Conservation (phyloP, 2,329 filamentous ascomycete species). For the Remersonia thermophila region DNA sequence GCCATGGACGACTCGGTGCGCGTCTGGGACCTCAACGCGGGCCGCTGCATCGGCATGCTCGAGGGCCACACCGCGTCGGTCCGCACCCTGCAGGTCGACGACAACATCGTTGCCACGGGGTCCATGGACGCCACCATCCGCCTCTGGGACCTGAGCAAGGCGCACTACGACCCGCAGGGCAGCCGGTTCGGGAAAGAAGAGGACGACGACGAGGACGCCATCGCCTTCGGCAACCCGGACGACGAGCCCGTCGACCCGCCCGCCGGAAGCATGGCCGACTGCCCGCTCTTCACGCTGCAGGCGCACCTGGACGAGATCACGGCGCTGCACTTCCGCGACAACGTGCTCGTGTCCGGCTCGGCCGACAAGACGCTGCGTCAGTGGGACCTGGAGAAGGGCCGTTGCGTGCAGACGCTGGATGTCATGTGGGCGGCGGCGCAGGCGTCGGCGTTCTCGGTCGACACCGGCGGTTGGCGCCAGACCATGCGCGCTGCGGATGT, state of each 20-base stretch:
- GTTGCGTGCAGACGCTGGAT: conserved; percentile 92
- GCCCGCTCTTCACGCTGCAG: conserved; percentile 74
- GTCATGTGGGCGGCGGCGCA: conserved; percentile 97
- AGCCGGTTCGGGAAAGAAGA: conserved; percentile 46
- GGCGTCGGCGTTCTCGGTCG: conserved; percentile 56
- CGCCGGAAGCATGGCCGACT: conserved; percentile 75
- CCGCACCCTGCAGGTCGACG: conserved; percentile 80
- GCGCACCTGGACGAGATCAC: conserved; percentile 92
- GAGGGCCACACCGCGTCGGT: conserved; percentile 95
- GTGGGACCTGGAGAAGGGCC: conserved; percentile 95
- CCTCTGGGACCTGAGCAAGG: conserved; percentile 86
- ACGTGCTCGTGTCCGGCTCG: conserved; percentile 87
- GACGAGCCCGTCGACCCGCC: conserved; percentile 57
- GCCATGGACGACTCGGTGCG: conserved; percentile 86
- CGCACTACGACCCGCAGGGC: conserved; percentile 65
- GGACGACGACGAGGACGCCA: conserved; percentile 51
- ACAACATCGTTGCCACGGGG: conserved; percentile 89
- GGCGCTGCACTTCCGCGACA: conserved; percentile 77
- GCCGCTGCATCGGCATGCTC: conserved; percentile 78
- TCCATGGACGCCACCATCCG: conserved; percentile 90
- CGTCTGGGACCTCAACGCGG: conserved; percentile 93
- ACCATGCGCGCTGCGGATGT: conserved; percentile 60
- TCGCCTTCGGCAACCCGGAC: conserved; percentile 61
- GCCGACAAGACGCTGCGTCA: conserved; percentile 95
- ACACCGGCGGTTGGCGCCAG: conserved; percentile 51